These are phyloP conservation scores for Bruguiera parviflora DNA, from an alignment of 345 rosid genomes.

Conservation along the genomic window DNA sequence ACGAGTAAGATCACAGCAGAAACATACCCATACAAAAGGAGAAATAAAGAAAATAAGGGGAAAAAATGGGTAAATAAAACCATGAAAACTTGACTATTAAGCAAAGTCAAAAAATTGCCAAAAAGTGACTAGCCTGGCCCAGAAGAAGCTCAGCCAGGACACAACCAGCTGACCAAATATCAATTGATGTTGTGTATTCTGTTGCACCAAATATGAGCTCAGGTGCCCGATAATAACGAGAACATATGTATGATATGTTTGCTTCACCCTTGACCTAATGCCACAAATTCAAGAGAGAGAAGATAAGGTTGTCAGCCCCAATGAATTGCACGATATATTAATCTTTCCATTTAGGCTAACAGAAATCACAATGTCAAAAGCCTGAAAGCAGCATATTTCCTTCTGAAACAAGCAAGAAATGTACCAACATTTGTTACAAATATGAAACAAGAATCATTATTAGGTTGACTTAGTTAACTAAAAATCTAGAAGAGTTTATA, in stretches of 20 bases:
- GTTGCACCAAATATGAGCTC: constrained; percentile 82
- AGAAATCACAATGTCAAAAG: too few relatives aligned
- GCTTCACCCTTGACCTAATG: constrained; percentile 73
- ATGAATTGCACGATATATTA: too few relatives aligned
- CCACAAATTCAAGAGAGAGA: background rate
- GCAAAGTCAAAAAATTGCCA: background rate
- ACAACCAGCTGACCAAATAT: constrained; percentile 95
- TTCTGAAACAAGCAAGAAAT: too few relatives aligned
- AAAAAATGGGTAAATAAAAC: background rate
- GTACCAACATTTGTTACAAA: too few relatives aligned
- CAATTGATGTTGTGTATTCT: constrained; percentile 75
- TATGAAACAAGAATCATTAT: too few relatives aligned
- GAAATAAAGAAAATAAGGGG: background rate
- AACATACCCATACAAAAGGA: background rate
- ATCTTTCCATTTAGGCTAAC: too few relatives aligned
- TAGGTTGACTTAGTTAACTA: too few relatives aligned
- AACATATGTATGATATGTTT: constrained; percentile 79
- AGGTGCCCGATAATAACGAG: constrained; percentile 86
- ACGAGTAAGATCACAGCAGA: background rate
- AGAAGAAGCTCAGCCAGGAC: constrained; percentile 85
- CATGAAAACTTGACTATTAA: background rate
- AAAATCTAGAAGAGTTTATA: too few relatives aligned
- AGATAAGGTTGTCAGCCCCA: background rate
- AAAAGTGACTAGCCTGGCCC: constrained; percentile 52
- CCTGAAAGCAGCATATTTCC: too few relatives aligned